Base-by-base conservation (phyloP, 768 basidiomycete genomes). In the Boletus barrowsii region DNA sequence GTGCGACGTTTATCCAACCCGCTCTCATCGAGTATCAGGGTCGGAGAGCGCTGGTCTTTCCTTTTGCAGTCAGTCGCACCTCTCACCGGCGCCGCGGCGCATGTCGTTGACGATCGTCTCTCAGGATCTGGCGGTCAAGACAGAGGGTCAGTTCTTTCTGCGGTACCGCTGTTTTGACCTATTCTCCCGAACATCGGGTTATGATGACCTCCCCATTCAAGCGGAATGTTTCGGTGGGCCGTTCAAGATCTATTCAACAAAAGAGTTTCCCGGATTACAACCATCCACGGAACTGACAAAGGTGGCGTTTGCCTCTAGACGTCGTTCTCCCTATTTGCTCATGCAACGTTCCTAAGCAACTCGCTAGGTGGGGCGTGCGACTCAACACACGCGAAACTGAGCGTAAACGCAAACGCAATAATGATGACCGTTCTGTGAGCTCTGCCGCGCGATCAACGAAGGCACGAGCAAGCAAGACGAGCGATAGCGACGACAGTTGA, bases 81-180 rank as follows among this genome's bases (percentile, higher is more conserved):
- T 61, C 54, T 40, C 22, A 66, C 65, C 17, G 20, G 15, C 8
- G 17, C 40, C 15, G n/a, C 5, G 18, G n/a, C 20, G 2, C 57
- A n/a, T 5, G 10, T 59, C 35, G 24, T 58, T 57, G 42, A 47
- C 40, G 42, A 36, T 33, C 22, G 10, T 42, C 30, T 18, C 40
- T 5, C 57, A 88, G 87, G 86, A 88, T 54, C 69, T 88, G 22
- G 84, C 87, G 15, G 85, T 88, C 52, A 79, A 79, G 62, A 73
- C 76, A 32, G 84, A 86, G 67, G 87, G 87, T 33, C 77, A 75
- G 32, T 89, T 87, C 66, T 76, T 83, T 60, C 72, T 88, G 54
- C 81, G 88, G n/a, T 89, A 88, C 64, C 80, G 87, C 55, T 77
- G 78, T 46, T 86, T 88, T 69, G 84, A 87, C 66, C 72, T 89